Conservation (phyloP, 2,329 filamentous ascomycete genomes). For the Scedosporium aurantiacum region DNA sequence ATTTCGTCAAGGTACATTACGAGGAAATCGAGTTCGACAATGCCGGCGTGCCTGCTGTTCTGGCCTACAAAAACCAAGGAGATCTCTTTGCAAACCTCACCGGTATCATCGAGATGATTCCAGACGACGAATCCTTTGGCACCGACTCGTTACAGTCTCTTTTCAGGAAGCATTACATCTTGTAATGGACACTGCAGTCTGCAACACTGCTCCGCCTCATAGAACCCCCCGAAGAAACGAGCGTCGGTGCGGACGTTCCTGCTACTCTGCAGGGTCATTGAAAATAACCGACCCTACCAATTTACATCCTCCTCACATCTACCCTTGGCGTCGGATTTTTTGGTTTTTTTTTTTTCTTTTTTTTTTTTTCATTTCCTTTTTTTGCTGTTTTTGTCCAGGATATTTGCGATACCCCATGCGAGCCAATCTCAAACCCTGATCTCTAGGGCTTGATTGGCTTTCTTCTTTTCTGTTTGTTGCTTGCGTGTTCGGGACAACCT, state of each 20-base stretch:
- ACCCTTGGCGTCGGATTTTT: no score
- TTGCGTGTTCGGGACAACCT: background rate
- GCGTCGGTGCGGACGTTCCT: no score
- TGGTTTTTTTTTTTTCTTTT: no score
- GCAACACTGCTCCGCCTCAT: background rate
- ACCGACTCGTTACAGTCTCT: constrained; percentile 40
- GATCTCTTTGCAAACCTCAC: constrained; percentile 87
- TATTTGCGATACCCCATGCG: constrained; percentile 1
- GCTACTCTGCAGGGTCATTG: no score
- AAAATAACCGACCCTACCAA: no score
- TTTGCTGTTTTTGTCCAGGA: no score
- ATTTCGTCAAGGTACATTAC: constrained; percentile 85
- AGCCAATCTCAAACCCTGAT: background rate
- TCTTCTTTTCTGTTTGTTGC: background rate
- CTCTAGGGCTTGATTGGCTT: background rate
- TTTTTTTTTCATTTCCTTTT: no score
- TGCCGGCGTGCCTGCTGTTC: constrained; percentile 72
- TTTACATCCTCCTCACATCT: no score
- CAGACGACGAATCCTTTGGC: constrained; percentile 52
- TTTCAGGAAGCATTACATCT: constrained; percentile 39
- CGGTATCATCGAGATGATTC: constrained; percentile 77
- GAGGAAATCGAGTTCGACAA: constrained; percentile 91
- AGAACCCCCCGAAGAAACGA: no score
- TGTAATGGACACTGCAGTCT: constrained; percentile 22
- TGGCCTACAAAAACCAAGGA: constrained; percentile 78